phyloP scores from a whole-genome alignment of 2,329 filamentous ascomycete species.

The Talaromyces albobiverticillius region DNA sequence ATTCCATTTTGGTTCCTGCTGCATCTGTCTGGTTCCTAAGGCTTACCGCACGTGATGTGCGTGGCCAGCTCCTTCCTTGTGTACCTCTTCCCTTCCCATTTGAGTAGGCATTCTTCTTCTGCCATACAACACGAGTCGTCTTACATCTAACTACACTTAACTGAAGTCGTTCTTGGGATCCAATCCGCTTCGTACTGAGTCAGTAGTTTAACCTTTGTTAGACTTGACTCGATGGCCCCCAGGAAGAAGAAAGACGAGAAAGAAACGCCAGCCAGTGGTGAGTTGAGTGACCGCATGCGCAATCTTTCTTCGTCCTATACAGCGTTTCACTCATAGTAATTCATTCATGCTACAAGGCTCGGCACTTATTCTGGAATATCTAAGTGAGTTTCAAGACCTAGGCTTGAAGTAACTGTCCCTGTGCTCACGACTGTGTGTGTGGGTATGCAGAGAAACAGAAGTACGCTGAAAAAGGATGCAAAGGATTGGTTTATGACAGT shows the following conservation, averaged over 20 bases:
- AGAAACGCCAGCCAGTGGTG: slow-evolving; percentile 29
- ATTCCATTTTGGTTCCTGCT: too few species aligned
- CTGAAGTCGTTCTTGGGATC: background rate
- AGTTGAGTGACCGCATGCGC: slow-evolving; percentile 1
- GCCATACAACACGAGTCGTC: too few species aligned
- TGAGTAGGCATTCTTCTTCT: too few species aligned
- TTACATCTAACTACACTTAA: too few species aligned
- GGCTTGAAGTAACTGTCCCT: background rate
- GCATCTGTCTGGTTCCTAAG: too few species aligned
- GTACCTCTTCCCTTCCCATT: background rate
- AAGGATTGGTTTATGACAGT: background rate
- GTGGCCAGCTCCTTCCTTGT: background rate
- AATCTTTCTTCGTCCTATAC: background rate
- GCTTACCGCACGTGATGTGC: background rate
- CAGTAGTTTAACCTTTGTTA: background rate
- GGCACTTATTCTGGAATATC: slow-evolving; percentile 49
- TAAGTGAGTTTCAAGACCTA: slow-evolving; percentile 39
- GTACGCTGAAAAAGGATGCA: slow-evolving; percentile 3
- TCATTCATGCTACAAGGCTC: slow-evolving; percentile 26
- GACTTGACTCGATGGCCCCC: slow-evolving; percentile 35
- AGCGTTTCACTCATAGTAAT: background rate
- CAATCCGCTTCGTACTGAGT: background rate
- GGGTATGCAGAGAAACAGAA: slow-evolving; percentile 13
- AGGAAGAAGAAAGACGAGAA: slow-evolving; percentile 38
- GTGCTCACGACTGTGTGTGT: background rate